phyloP scores from a whole-genome alignment of 2,329 filamentous ascomycete genomes.

The Trichoderma aggressivum region DNA sequence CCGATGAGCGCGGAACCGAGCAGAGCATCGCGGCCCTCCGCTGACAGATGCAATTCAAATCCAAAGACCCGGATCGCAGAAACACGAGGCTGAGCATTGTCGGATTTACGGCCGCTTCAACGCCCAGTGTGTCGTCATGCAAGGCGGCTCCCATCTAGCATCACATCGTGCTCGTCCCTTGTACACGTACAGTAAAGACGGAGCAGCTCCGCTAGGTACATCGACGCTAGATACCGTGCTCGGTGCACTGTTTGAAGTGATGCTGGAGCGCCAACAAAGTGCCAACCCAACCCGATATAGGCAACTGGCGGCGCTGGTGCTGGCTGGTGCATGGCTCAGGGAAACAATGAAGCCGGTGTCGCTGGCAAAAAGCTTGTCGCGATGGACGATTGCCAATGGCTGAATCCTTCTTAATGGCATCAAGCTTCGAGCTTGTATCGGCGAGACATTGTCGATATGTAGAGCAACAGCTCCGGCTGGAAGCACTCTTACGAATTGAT shows the following conservation, averaged over 20 bases:
- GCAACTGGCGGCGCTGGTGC: not conserved
- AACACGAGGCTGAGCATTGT: not conserved
- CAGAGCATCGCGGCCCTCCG: not conserved
- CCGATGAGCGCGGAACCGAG: not conserved
- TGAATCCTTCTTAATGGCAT: not conserved
- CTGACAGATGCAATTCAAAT: not conserved
- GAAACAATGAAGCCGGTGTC: not conserved
- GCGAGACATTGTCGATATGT: not conserved
- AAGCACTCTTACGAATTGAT: not conserved
- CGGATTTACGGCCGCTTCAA: not conserved
- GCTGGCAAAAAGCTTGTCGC: not conserved
- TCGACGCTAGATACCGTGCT: slow-evolving; percentile 4
- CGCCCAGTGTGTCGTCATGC: slow-evolving; percentile 10
- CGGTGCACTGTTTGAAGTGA: not conserved
- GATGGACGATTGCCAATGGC: not conserved
- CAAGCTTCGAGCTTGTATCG: not conserved
- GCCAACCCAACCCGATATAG: not conserved
- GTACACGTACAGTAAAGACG: too few relatives aligned
- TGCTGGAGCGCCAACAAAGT: not conserved
- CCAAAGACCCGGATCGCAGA: not conserved
- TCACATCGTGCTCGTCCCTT: not conserved
- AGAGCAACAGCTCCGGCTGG: not conserved
- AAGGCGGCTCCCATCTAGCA: not conserved
- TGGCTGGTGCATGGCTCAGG: not conserved
- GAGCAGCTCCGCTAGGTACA: not conserved